Conservation (phyloP, 2,329 filamentous ascomycete species). For the Eutypella sp. region DNA sequence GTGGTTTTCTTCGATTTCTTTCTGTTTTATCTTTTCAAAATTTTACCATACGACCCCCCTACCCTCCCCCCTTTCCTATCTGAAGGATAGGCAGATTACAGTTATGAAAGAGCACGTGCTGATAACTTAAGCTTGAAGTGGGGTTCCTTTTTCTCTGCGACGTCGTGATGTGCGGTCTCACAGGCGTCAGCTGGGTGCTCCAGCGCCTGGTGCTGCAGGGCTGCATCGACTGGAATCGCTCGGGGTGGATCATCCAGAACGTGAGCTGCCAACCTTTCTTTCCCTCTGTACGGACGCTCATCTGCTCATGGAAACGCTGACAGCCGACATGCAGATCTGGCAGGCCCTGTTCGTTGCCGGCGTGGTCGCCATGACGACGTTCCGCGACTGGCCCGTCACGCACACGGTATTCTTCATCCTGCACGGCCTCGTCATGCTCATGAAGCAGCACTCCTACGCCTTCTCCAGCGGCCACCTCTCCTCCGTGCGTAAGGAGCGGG, state of each 20-base stretch:
- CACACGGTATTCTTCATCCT: conserved; percentile 57
- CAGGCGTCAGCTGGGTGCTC: conserved; percentile 59
- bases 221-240: conserved; percentile 61
- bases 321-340: conserved; percentile 48
- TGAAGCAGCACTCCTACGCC: conserved; percentile 79
- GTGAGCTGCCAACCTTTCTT: conserved; percentile 26
- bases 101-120: not conserved
- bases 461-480: conserved; percentile 75
- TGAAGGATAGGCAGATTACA: not conserved
- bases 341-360: conserved; percentile 58
- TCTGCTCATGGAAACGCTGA: not conserved
- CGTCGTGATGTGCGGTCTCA: conserved; percentile 62
- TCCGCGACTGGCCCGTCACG: conserved; percentile 77
- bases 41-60: no score
- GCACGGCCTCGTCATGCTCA: conserved; percentile 69
- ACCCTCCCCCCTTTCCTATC: not conserved
- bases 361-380: conserved; percentile 61
- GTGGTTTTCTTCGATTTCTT: no score
- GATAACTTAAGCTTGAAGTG: conserved; percentile 31
- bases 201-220: conserved; percentile 56
- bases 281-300: not conserved
- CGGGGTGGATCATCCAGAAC: conserved; percentile 71
- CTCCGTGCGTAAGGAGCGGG: conserved; percentile 49
- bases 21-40: no score
- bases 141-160: conserved; percentile 60